These are phyloP conservation scores for Viridothelium virens DNA, from an alignment of 495 filamentous ascomycete genomes.

Conservation along the genomic window DNA sequence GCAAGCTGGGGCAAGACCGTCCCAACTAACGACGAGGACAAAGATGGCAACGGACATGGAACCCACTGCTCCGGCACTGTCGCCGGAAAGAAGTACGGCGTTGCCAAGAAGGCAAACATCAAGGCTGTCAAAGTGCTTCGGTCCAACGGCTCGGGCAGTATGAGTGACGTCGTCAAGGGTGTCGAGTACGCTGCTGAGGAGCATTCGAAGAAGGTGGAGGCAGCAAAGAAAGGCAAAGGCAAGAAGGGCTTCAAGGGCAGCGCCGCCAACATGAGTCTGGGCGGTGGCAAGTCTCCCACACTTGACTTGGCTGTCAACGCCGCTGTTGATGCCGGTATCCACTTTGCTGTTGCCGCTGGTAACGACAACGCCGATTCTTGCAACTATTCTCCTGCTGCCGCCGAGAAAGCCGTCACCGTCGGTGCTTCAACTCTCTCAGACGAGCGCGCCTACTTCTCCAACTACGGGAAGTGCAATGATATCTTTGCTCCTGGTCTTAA, in stretches of 20 bases:
- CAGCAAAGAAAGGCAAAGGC: slow-evolving; percentile 67
- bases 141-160: slow-evolving; percentile 94
- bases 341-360: slow-evolving; percentile 96
- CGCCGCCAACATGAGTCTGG: slow-evolving; percentile 97
- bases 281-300: slow-evolving; percentile 86
- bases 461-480: slow-evolving; percentile 98
- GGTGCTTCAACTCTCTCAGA: slow-evolving; percentile 89
- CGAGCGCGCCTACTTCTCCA: slow-evolving; percentile 99
- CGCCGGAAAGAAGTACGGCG: slow-evolving; percentile 96
- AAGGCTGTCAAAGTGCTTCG: slow-evolving; percentile 96
- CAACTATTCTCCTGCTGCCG: slow-evolving; percentile 97
- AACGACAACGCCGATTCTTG: slow-evolving; percentile 98
- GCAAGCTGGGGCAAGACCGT: slow-evolving; percentile 97
- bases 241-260: slow-evolving; percentile 97
- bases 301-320: slow-evolving; percentile 91
- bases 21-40: slow-evolving; percentile 70
- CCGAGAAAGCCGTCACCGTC: slow-evolving; percentile 88
- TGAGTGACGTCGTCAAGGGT: slow-evolving; percentile 97
- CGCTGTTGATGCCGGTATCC: slow-evolving; percentile 79
- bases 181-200: slow-evolving; percentile 86
- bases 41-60: slow-evolving; percentile 96
- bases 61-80: slow-evolving; percentile 99
- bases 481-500: slow-evolving; percentile 97
- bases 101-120: slow-evolving; percentile 96
- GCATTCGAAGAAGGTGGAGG: slow-evolving; percentile 65